Conservation (phyloP, 331 rosid species). For the Phaseolus coccineus region DNA sequence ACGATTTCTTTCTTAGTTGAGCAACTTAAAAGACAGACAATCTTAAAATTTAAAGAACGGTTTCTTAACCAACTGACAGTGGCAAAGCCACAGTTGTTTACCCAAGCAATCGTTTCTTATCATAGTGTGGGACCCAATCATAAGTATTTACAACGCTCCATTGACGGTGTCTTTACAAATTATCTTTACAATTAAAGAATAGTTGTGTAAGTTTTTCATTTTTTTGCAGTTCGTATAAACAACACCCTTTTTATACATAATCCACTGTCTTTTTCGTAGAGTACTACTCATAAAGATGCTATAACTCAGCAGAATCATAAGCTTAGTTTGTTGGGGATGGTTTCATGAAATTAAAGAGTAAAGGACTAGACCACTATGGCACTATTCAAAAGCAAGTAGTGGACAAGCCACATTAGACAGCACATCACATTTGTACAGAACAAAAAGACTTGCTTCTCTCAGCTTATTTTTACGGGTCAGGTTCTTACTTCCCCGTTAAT, state of each 20-base stretch:
- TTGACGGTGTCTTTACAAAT: not conserved
- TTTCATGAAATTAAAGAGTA: not conserved
- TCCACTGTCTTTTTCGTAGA: not conserved
- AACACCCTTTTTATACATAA: not conserved
- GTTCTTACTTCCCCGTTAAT: not conserved
- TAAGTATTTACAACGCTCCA: not conserved
- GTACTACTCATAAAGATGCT: not conserved
- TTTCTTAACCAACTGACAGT: not conserved
- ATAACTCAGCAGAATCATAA: not conserved
- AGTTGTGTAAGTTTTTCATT: not conserved
- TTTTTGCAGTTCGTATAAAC: not conserved
- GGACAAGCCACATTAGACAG: slow-evolving; percentile 25
- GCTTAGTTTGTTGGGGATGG: not conserved
- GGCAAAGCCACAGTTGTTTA: not conserved
- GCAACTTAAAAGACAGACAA: not conserved
- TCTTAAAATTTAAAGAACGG: not conserved
- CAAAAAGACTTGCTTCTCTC: slow-evolving; percentile 23
- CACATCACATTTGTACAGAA: not conserved
- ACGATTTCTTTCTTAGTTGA: not conserved
- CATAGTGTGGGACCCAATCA: not conserved
- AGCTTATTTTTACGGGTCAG: not conserved
- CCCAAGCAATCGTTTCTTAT: not conserved
- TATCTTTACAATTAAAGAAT: not conserved
- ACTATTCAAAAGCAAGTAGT: slow-evolving; percentile 20
- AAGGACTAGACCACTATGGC: not conserved